Conservation (phyloP, 345 rosid genomes). For the Salix arbutifolia region DNA sequence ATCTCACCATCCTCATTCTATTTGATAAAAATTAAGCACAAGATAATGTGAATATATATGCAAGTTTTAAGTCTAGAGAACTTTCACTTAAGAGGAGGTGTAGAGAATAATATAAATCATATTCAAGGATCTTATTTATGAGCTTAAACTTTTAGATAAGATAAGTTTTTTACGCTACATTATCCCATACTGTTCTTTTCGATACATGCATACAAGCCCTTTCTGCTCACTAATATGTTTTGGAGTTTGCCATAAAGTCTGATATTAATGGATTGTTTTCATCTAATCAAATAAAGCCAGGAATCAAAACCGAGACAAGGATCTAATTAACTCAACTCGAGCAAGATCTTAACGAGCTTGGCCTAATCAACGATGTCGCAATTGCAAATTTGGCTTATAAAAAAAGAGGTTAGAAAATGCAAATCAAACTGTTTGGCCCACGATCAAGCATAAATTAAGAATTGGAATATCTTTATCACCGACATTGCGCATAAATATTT, state of each 20-base stretch:
- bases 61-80: too few relatives aligned
- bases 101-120: too few relatives aligned
- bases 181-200: too few relatives aligned
- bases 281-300: not conserved
- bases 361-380: too few relatives aligned
- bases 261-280: not conserved
- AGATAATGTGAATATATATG: too few relatives aligned
- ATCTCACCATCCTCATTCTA: too few relatives aligned
- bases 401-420: not conserved
- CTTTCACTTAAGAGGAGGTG: too few relatives aligned
- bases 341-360: not conserved
- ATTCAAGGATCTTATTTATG: rapidly evolving
- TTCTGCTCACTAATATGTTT: not conserved
- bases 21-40: too few relatives aligned
- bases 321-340: not conserved
- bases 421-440: not conserved
- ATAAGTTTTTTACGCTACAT: too few relatives aligned
- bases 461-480: not conserved
- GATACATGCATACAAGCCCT: not conserved
- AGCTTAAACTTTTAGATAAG: too few relatives aligned
- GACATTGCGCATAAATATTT: not conserved
- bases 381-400: not conserved
- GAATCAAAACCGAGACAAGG: not conserved
- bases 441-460: not conserved
- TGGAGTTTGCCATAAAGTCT: not conserved